A percentile compares a stretch with the other conserved stretches of the same genome.
These are phyloP conservation scores for Melocanna baccifera DNA, from an alignment of 176 grass and related monocot genomes.

Conservation along the genomic window DNA sequence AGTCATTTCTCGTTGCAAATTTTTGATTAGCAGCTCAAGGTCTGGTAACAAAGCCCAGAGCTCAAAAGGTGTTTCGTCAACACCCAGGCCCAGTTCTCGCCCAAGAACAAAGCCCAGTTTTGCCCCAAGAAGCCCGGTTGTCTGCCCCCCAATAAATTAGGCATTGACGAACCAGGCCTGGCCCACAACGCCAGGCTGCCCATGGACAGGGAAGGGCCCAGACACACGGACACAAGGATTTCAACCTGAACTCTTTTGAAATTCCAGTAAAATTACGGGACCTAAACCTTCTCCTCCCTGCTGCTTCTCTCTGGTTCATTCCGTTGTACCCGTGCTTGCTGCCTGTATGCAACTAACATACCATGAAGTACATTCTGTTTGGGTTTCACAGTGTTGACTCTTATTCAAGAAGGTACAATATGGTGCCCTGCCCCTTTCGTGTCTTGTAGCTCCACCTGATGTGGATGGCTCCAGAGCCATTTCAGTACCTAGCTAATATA, in stretches of 20 bases:
- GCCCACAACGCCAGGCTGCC: background rate
- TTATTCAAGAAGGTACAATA: background rate
- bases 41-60: background rate
- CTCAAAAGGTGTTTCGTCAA: background rate
- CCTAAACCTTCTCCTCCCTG: background rate
- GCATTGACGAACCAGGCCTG: background rate
- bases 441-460: slow-evolving; percentile 21
- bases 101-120: background rate
- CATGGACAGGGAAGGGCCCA: background rate
- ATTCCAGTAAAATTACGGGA: background rate
- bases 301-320: background rate
- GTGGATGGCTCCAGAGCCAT: background rate
- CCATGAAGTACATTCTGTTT: background rate
- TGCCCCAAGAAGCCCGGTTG: too few species aligned
- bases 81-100: background rate
- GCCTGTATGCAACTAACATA: background rate
- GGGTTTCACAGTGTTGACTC: background rate
- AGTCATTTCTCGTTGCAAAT: background rate
- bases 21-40: background rate
- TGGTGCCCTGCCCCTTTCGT: slow-evolving; percentile 33
- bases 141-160: background rate
- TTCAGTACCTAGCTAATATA: slow-evolving; percentile 13
- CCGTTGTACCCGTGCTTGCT: background rate
- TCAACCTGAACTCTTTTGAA: background rate
- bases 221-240: background rate